Evolutionary conservation across 331 rosid genomes (phyloP), one percentile per base, ranked within the genome.

Genomic region (Cucumis variabilis): DNA sequence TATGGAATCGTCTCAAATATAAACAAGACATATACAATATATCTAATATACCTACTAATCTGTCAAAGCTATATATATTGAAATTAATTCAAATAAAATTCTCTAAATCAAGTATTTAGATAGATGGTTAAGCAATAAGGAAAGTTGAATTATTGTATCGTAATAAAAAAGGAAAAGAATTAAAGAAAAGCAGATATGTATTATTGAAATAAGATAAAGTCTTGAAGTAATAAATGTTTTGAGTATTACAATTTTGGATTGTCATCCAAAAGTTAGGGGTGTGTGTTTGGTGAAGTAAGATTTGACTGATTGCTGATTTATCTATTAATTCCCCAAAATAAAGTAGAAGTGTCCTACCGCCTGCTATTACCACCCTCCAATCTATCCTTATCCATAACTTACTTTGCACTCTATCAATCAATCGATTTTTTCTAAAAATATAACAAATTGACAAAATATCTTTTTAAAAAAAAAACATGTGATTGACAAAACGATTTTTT

Each of bases 321-420:
- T 46, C 28, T 78, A 44, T 44, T 44, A 44, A 7, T 44, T 7
- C 10, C 28, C 28, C 60, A 58, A 25, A 27, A 7, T 5, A 7
- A 14, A 19, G 37, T 9, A 81, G 37, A 11, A 16, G 51, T 67
- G 51, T 67, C 33, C 33, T 33, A 30, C 11, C 15, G 13, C 48
- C 11, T 41, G 71, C 14, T 66, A 66, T 82, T 60, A 21, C 55
- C 50, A 44, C 83, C 83, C 41, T 50, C 63, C 83, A 60, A 15
- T 80, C 58, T 20, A 82, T 60, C 86, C 73, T 63, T 82, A 82
- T 82, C 86, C 86, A 62, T 37, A 30, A 73, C 28, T 27, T 55
- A 16, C 17, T 55, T 25, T 79, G 48, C 48, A 48, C 46, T 53
- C 65, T 58, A 81, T 50, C 20, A 50, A 48, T 37, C 44, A 4